Base-by-base conservation (phyloP, 345 rosid genomes). In the Citrus maxima region DNA sequence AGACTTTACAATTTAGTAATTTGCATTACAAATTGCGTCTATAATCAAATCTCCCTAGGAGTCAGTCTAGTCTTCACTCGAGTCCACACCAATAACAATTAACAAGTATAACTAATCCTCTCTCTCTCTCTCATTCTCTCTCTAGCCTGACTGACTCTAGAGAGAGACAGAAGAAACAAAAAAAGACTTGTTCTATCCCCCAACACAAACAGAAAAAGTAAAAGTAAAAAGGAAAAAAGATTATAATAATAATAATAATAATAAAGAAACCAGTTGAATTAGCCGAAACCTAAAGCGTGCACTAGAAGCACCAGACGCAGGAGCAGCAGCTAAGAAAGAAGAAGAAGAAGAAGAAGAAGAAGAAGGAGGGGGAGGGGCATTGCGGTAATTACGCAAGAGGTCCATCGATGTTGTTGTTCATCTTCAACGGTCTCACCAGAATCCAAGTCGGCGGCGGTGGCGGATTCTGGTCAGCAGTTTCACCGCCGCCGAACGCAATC, bases 381-480 rank as follows among this genome's bases (percentile, higher is more conserved):
- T 78, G 28, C 2, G 30, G 66, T 76, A 24, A 72, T 67, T 68
- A 68, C 74, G 18, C 14, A n/a, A 22, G 6, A 22, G 6, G 0
- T 19, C 25, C 27, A 30, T 71, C 28, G 42, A 75, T 75, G 78
- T 46, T 54, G 58, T 54, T 54, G 58, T 54, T 64, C 42, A 14
- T 65, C 22, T 55, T 75, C 49, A 6, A 40, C 79, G 56, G 49
- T 74, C 62, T 74, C 37, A 38, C 63, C 77, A 86, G 88, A 77
- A 34, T 75, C 84, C 84, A 76, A 72, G 81, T 59, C 70, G 80
- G 85, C 74, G 80, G 85, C 72, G 87, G 84, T 74, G 87, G 84
- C 30, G 87, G 90, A 67, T 85, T 85, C 88, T 85, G 88, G 87
- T 84, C 78, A 77, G 74, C 62, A 25, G 38, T 82, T 79, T 35